These are phyloP conservation scores for Neonectria magnoliae DNA, from an alignment of 2,329 filamentous ascomycete species.

Conservation along the genomic window DNA sequence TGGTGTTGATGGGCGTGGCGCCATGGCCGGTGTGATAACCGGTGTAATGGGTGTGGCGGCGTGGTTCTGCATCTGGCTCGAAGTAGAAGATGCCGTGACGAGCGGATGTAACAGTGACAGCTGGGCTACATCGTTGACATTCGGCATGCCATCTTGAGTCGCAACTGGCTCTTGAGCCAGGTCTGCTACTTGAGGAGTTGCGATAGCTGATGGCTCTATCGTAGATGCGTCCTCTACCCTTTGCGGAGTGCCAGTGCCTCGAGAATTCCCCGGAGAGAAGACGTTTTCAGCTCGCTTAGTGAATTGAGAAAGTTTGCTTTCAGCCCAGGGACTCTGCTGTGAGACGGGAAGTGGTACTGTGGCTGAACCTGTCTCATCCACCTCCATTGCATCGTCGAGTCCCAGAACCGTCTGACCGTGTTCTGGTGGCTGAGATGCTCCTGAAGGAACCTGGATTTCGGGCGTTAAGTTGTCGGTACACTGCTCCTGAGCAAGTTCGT, in stretches of 20 bases:
- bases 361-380: not conserved
- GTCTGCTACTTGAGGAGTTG: constrained; percentile 38
- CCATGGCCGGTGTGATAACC: constrained; percentile 2
- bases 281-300: constrained; percentile 19
- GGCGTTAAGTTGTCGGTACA: not conserved
- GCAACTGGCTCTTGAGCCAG: not conserved
- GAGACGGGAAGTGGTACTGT: constrained; percentile 28
- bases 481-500: not conserved
- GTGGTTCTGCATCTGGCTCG: constrained; percentile 19
- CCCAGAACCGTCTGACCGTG: not conserved
- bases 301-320: constrained; percentile 34
- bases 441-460: not conserved
- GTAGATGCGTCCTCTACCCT: not conserved
- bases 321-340: constrained; percentile 42
- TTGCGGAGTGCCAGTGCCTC: constrained; percentile 1
- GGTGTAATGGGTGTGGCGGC: not conserved
- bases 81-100: not conserved
- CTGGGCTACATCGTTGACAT: not conserved
- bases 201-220: constrained; percentile 18
- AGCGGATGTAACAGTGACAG: constrained; percentile 6
- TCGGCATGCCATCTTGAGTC: not conserved
- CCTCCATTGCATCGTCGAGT: not conserved
- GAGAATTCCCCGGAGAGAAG: not conserved
- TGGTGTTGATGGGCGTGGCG: constrained; percentile 50
- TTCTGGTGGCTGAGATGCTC: not conserved